Evolutionary conservation across 192 early-diverging fungal genomes (phyloP), one percentile per base, ranked within the genome.

Genomic region (Backusella australiensis): DNA sequence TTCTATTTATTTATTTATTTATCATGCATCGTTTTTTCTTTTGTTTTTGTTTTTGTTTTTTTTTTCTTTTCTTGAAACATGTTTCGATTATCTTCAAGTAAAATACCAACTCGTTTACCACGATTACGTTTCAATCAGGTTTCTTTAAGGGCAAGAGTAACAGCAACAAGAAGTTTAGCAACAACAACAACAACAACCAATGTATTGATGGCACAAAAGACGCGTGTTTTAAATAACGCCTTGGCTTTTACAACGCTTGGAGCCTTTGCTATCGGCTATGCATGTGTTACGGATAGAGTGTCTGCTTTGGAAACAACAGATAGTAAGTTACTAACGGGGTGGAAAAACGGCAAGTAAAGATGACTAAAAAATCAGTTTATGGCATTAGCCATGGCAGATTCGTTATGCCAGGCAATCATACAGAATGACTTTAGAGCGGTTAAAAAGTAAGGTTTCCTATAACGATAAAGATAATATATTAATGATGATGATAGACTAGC

Each of bases 381-480:
- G 6, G 7, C 15, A 19, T 39, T 59, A 81, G 80, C 49, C 12
- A 63, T 67, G 12, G 76, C 76, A 12, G 76, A 81, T 68, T 41
- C 56, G 19, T 44, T 81, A 14, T 81, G 80, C 42, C 68, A 81
- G 72, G 75, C 76, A 4, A 81, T 81, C 39, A 35, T 81, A 32
- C 73, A 77, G 3, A 78, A 78, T 21, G 76, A 81, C 44, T 49
- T 77, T 23, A 69, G 52, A 69, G 44, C 68, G 14, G 39, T 81
- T 32, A 68, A 77, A 71, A 75, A 77, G 80, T 81, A 77, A 44
- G 74, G 38, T 9, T 39, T 1, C 6, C 1, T 39, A 39, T 39
- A 39, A 1, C 2, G 9, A 39, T 11, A 39, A 39, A 9, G 8
- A 39, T 12, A 6, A 0, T 11, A 42, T 11, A 32, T 4, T 56